Base-by-base conservation (phyloP, 176 grass and related monocot species). In the Musa beccarii region DNA sequence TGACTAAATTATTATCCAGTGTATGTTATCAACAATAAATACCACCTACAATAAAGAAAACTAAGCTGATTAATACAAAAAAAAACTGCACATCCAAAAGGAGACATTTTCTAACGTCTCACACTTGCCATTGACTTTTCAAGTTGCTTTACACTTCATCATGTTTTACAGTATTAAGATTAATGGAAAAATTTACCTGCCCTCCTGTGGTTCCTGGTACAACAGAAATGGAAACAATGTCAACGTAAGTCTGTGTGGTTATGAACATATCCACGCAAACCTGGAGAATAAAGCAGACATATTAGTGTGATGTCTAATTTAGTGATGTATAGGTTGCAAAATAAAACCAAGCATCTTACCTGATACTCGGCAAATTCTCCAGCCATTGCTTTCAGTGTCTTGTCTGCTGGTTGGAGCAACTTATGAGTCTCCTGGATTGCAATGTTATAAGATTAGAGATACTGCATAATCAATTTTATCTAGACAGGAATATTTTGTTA, bases 331-430 rank as follows among this genome's bases (percentile, higher is more conserved):
- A 51, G 10, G 49, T 50, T 19, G 34, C 11, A 51, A 70, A 17
- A 51, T n/a, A 51, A 70, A 69, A 79, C 53, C 34, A 5, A 25
- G 55, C 9, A 68, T 72, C 72, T 81, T 76, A 80, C 92, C 86
- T 96, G 92, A 87, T 89, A 89, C 74, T 96, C 92, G 54, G 92
- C 89, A 81, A 91, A 96, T 79, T 96, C 92, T 75, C 87, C 59
- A 55, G 92, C 92, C 89, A 96, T 96, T 66, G 86, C 80, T 76
- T 96, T 91, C 26, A 96, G 86, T 71, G 92, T 92, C 66, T 83
- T 89, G 34, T 96, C 89, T 62, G 76, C 86, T 59, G 89, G 86
- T 82, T 96, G 89, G 69, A 96, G 80, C 83, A 96, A 78, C 68
- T 96, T 96, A 55, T 92, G 92, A 26, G 89, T 76, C 79, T 96